Base-by-base conservation (phyloP, 495 filamentous ascomycete genomes). In the Penicillium cinerascens region DNA sequence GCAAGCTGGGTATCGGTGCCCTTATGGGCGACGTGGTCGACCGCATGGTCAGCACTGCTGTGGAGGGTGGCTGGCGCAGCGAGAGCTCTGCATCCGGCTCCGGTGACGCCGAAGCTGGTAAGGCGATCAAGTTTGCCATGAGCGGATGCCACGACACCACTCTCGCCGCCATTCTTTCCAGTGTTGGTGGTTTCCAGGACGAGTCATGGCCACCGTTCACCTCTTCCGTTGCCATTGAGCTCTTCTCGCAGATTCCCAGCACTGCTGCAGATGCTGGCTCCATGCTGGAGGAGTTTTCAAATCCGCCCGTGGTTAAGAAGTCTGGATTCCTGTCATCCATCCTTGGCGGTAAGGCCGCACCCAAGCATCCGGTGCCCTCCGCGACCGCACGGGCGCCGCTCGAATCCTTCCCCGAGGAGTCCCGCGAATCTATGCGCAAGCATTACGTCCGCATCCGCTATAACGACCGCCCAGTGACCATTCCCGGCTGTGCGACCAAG, bases 131-230 rank as follows among this genome's bases (percentile, higher is more conserved):
- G 54, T 76, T 91, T 29, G 87, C 82, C 4, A 71, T 98, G 56
- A 87, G 83, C 59, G 93, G 93, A 17, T 96, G 91, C 59, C 93
- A 98, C 65, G 93, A 98, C 67, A 97, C 93, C 9, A 97, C 93
- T 17, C 75, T 97, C 8, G 93, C 88, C 4, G 89, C 78, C 0
- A 69, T 95, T 10, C 70, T 98, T 33, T 76, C 86, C 8, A 89
- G 87, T 54, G 58, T 97, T 1, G 93, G 93, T 8, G 85, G 87
- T 6, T 93, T 85, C 64, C 76, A 91, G 40, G 74, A 72, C 18
- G 78, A 82, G 41, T 76, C 76, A 20, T 98, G 93, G 93, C 93
- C 93, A 2, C 90, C 88, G 0, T 98, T 89, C 61, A 97, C 92
- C 0, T 91, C 87, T 56, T 90, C 91, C 45, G 81, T 98, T 49